phyloP scores from a whole-genome alignment of 179 eudicot genomes.

The Beta corolliflora region DNA sequence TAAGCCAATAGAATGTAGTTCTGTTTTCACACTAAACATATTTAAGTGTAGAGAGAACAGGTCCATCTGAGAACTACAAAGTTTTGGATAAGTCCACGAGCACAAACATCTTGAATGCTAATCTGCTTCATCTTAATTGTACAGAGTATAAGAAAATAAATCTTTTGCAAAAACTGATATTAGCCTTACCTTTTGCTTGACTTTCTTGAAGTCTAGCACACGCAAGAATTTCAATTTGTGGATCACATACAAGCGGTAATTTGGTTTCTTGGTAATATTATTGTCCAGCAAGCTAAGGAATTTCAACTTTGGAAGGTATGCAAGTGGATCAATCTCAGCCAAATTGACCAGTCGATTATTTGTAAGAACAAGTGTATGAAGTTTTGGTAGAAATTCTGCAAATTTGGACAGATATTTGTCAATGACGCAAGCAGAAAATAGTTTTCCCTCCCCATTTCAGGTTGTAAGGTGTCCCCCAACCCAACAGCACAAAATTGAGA shows the following conservation, averaged over 20 bases:
- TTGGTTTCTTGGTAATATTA: conserved; percentile 83
- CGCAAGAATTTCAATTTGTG: conserved; percentile 59
- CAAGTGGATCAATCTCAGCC: conserved; percentile 96
- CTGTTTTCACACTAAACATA: neutral
- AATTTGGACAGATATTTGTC: conserved; percentile 18
- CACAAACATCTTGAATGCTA: neutral
- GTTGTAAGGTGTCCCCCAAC: too few species aligned
- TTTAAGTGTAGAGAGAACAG: neutral
- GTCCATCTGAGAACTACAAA: neutral
- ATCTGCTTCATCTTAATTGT: neutral
- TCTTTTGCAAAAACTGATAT: neutral
- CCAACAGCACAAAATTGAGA: too few species aligned
- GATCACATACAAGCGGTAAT: conserved; percentile 91
- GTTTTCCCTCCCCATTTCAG: too few species aligned
- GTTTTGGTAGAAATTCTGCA: conserved; percentile 91
- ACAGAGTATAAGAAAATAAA: neutral
- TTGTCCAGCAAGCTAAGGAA: conserved; percentile 85
- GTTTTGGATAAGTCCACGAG: neutral
- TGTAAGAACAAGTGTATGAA: conserved; percentile 86
- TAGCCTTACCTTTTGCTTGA: conserved; percentile 73
- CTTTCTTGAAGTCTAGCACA: conserved; percentile 88
- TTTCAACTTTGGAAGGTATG: conserved; percentile 76
- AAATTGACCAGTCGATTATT: conserved; percentile 86
- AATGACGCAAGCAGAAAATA: conserved; percentile 9
- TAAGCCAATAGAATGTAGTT: neutral